Evolutionary conservation across 2,329 filamentous ascomycete species (phyloP).

Genomic region (Xylariaceae sp.): DNA sequence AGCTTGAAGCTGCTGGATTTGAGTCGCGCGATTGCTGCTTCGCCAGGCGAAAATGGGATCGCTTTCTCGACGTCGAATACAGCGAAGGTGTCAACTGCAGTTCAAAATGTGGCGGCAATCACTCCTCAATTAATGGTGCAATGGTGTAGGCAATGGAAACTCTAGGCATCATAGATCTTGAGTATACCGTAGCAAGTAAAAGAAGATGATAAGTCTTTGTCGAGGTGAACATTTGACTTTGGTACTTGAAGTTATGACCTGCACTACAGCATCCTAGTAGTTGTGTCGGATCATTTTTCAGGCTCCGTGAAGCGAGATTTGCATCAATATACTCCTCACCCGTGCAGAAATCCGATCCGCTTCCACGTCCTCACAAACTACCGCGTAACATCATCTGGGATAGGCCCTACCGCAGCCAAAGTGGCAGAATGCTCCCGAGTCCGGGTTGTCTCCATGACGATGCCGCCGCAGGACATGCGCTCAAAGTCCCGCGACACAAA

Average conservation of each 20-base stretch:
- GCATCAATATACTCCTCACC: too few relatives aligned
- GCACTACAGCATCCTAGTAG: too few relatives aligned
- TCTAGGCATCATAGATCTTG: constrained; percentile 9
- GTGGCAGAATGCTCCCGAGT: constrained; percentile 24
- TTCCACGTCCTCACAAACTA: constrained; percentile 26
- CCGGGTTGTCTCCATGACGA: constrained; percentile 28
- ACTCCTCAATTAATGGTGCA: constrained; percentile 43
- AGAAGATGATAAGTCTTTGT: too few relatives aligned
- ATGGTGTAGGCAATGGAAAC: constrained; percentile 47
- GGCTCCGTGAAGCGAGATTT: too few relatives aligned
- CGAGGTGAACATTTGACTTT: too few relatives aligned
- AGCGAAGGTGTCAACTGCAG: constrained; percentile 32
- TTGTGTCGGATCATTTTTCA: too few relatives aligned
- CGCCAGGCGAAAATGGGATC: background rate
- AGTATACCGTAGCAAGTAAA: too few relatives aligned
- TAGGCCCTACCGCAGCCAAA: constrained; percentile 20
- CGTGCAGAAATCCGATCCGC: constrained; percentile 24
- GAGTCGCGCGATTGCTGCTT: constrained; percentile 15
- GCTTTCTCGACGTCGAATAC: background rate
- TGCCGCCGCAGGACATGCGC: constrained; percentile 31
- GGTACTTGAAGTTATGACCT: too few relatives aligned
- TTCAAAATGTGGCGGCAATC: constrained; percentile 38
- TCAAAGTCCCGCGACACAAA: constrained; percentile 31
- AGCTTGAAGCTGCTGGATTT: constrained; percentile 44
- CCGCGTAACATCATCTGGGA: constrained; percentile 18